Base-by-base conservation (phyloP, 2,329 filamentous ascomycete species). In the Aspergillus hortae region DNA sequence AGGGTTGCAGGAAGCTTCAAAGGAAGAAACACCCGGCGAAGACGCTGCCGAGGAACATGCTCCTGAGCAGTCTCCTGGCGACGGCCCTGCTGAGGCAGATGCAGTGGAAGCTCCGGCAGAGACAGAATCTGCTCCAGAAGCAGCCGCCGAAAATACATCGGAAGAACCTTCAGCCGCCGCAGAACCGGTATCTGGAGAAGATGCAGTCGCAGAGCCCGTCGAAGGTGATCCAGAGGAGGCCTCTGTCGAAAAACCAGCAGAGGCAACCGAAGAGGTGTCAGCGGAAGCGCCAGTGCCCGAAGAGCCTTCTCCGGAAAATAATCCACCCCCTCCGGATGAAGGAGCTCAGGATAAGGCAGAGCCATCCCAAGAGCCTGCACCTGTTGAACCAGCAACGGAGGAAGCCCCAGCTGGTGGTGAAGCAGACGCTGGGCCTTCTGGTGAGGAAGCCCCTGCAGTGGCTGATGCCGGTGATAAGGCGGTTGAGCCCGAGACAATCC, bases 21-120 rank as follows among this genome's bases (percentile, higher is more conserved):
- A 32, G 17, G 49, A 52, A 35, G 50, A 44, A 44, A 42, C 36
- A 21, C 23, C 33, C 6, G 44, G 41, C 10, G 32, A 49, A n/a
- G 54, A 51, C n/a, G 21, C 25, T 14, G 33, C 11, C 3, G 46
- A 32, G 27, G 56, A 56, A 25, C 55, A 56, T 36, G 57, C 54
- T 32, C 30, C 32, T 19, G 46, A 30, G 33, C 51, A 48, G n/a
- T 23, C 38, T 17, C 21, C 42, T 14, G 43, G 14, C 19, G 40
- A 42, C n/a, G 17, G 9, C 19, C 15, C 15, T 42, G 19, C 19
- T 38, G 12, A 38, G 15, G 35, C 35, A n/a, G 35, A 38, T 38
- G 14, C 35, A 17, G 35, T 14, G 14, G 35, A 38, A 38, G 35
- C 14, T 4, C 35, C 14, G 7, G 4, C 35, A n/a, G 35, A 38